Base-by-base conservation (phyloP, 495 filamentous ascomycete species). In the Xylaria venustula region DNA sequence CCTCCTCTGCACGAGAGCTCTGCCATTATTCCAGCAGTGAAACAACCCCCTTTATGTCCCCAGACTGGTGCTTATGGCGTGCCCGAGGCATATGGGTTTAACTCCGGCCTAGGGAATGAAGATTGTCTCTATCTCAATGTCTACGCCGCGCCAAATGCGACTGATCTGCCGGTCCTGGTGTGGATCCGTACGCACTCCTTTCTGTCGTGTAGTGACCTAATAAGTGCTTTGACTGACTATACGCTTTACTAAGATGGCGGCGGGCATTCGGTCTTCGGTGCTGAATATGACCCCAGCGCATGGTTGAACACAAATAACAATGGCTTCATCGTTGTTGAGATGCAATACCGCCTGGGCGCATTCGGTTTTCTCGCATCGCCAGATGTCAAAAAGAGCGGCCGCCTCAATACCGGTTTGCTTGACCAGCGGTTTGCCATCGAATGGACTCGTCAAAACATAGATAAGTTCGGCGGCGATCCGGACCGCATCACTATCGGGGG, bases 381-480 rank as follows among this genome's bases (percentile, higher is more conserved):
- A 0, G 69, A 72, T 17, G 51, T 75, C 22, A 62, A 63, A 19
- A 57, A 51, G 37, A 58, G 65, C 50, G 87, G 87, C 3, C 78
- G 73, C 5, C 77, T 83, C 23, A 93, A 92, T 60, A 81, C 81
- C 1, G 90, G 85, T 0, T 76, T 92, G 4, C 71, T 80, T 25
- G 90, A 92, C 66, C 89, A 91, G 68, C 78, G 82, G 1, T 76
- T 87, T 34, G 89, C 86, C 11, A 76, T 92, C 17, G 70, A 90
- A 58, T 92, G 90, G 90, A 81, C 91, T n/a, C 82, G 89, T 59
- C 76, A 83, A 55, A 75, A 91, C 64, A 90, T 91, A 59, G 70
- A 75, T 52, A 74, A 80, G 3, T 91, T 93, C 64, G 88, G 88
- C 3, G 90, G 90, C 12, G 85, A 92, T 66, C 79, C 83, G 2